Percentiles rank a stretch among this genome's conserved stretches.
Evolutionary conservation across 805 yeast species (phyloP).

Genomic region (Hanseniaspora nectarophila): DNA sequence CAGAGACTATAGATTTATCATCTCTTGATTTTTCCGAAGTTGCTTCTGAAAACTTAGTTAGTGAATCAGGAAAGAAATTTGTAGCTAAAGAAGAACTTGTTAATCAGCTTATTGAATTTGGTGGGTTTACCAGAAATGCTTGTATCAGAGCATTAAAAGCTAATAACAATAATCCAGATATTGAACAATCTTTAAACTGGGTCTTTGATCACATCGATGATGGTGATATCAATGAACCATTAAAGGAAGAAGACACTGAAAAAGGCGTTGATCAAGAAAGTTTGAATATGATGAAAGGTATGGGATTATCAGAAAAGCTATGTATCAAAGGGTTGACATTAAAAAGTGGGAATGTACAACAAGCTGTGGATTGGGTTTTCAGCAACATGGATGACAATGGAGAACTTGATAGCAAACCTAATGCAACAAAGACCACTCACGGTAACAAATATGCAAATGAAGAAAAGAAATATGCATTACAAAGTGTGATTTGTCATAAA

Average conservation of each 20-base stretch:
- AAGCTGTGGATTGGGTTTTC: constrained; percentile 87
- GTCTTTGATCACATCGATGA: constrained; percentile 82
- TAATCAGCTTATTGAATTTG: constrained; percentile 41
- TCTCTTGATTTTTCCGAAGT: constrained; percentile 25
- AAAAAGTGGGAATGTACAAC: constrained; percentile 50
- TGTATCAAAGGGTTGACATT: constrained; percentile 62
- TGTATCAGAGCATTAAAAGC: constrained; percentile 54
- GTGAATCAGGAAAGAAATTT: constrained; percentile 31
- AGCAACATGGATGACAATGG: constrained; percentile 70
- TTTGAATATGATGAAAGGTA: constrained; percentile 28
- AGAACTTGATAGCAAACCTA: constrained; percentile 27
- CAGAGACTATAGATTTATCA: constrained; percentile 38
- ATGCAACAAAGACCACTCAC: constrained; percentile 16
- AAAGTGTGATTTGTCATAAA: constrained; percentile 73
- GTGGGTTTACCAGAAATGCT: constrained; percentile 79
- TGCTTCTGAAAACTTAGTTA: constrained; percentile 20
- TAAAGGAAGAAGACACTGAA: constrained; percentile 27
- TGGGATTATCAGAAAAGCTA: constrained; percentile 66
- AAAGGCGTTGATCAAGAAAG: constrained; percentile 22
- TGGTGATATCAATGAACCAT: constrained; percentile 56
- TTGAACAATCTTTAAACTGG: constrained; percentile 83
- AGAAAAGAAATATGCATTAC: constrained; percentile 28
- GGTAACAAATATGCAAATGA: constrained; percentile 17
- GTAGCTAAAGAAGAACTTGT: constrained; percentile 46
- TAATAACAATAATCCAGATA: constrained; percentile 48